phyloP scores from a whole-genome alignment of 768 basidiomycete species.

The Rhodotorula sphaerocarpa region DNA sequence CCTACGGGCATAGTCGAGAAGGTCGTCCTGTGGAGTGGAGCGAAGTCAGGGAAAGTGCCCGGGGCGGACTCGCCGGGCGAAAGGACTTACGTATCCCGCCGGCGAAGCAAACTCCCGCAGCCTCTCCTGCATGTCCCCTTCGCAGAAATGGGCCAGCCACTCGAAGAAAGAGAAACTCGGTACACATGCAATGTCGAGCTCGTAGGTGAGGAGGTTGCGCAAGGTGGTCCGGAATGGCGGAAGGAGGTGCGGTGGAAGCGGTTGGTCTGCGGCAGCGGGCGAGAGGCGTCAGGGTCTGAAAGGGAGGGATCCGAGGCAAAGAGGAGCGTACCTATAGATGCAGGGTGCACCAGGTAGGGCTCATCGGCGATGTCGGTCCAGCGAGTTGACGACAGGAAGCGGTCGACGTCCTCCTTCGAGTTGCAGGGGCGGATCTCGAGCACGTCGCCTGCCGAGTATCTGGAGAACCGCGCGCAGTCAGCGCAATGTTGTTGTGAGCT shows the following conservation, averaged over 20 bases:
- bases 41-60: no score
- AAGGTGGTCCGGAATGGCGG: slow-evolving; percentile 58
- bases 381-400: slow-evolving; percentile 55
- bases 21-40: slow-evolving; percentile 62
- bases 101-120: slow-evolving; percentile 68
- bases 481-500: no score
- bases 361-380: slow-evolving; percentile 63
- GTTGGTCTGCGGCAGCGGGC: slow-evolving; percentile 48
- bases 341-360: slow-evolving; percentile 45
- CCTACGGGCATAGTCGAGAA: slow-evolving; percentile 75
- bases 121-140: slow-evolving; percentile 72
- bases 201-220: slow-evolving; percentile 60
- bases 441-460: slow-evolving; percentile 73
- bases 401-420: slow-evolving; percentile 56
- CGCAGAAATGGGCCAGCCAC: slow-evolving; percentile 67
- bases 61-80: neutral
- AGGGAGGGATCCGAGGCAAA: neutral
- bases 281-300: neutral
- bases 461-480: slow-evolving; percentile 43
- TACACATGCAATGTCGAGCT: slow-evolving; percentile 75
- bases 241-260: slow-evolving; percentile 55
- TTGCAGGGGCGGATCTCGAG: slow-evolving; percentile 69
- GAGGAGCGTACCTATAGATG: slow-evolving; percentile 44
- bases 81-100: slow-evolving; percentile 56
- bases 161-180: slow-evolving; percentile 82